Base-by-base conservation (phyloP, 2,329 filamentous ascomycete genomes). In the Xylogone sp. region DNA sequence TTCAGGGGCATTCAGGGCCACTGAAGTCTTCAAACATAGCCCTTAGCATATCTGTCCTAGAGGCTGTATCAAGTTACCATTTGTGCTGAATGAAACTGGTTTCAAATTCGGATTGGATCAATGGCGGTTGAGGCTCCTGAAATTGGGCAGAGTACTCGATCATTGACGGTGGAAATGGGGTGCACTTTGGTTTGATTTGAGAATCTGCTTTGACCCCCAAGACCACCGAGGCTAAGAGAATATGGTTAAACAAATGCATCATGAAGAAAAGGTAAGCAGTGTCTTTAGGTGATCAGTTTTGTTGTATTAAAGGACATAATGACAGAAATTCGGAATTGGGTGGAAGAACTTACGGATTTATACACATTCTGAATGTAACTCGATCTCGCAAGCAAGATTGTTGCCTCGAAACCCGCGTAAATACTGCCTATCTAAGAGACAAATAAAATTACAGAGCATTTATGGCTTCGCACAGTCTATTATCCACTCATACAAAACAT, bases 61-160 rank as follows among this genome's bases (percentile, higher is more conserved):
- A n/a, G 7, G n/a, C 10, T 21, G n/a, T 19, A n/a, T 7, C 7
- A 21, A 7, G n/a, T 5, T 51, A 68, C 69, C 69, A 71, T 53
- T 72, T 71, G 45, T 71, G 69, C 46, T 72, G 69, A 9, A 71
- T 53, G 43, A 71, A 71, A 20, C 56, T 64, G 19, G 68, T 59
- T 1, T 61, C 51, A 43, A 65, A 71, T 12, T 66, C 66, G 0
- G 67, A 42, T 21, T 67, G 59, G 3, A 71, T 51, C 0, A 60
- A 5, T 0, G 69, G 69, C 0, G 68, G 67, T 8, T 57, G 34
- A 0, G 68, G 68, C 24, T 71, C 62, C 45, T 63, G 31, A 24
- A 71, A 71, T 1, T 45, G 48, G 10, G 60, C 56, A 9, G 68
- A 67, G 53, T 68, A 71, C 5, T 61, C 53, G 1, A 54, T 31